Evolutionary conservation across 257 asterid species (phyloP).

Genomic region (Penstemon newberryi): DNA sequence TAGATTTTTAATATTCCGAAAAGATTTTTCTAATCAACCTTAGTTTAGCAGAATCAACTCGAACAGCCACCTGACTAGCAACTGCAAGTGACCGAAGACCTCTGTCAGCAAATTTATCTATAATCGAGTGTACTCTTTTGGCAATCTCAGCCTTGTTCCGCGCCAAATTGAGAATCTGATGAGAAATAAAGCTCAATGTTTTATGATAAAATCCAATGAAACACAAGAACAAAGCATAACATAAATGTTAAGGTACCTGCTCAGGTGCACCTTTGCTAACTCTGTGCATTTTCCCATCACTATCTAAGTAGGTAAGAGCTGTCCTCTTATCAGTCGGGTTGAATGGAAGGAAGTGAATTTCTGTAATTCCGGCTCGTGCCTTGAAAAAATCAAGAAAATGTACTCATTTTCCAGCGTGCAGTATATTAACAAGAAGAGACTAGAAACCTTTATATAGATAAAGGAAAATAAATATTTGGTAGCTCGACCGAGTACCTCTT

Average conservation of each 20-base stretch:
- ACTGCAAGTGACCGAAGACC: slow-evolving; percentile 41
- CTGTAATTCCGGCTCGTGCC: slow-evolving; percentile 77
- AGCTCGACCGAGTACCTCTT: slow-evolving; percentile 46
- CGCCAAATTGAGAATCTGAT: slow-evolving; percentile 55
- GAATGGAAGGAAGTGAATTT: slow-evolving; percentile 72
- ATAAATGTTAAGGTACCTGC: slow-evolving; percentile 39
- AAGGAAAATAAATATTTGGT: neutral
- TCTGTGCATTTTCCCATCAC: slow-evolving; percentile 60
- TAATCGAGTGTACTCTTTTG: slow-evolving; percentile 31
- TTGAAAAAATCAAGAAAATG: neutral
- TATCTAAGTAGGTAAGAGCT: slow-evolving; percentile 60
- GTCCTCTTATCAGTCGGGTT: slow-evolving; percentile 76
- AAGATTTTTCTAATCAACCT: too few relatives aligned
- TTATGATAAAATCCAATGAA: too few relatives aligned
- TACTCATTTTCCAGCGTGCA: neutral
- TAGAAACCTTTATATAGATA: neutral
- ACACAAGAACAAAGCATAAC: too few relatives aligned
- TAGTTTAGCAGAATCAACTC: neutral
- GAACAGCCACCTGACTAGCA: slow-evolving; percentile 33
- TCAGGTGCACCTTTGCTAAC: slow-evolving; percentile 85
- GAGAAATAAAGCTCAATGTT: neutral
- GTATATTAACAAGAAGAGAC: neutral
- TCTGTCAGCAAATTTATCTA: slow-evolving; percentile 38
- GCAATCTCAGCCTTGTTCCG: slow-evolving; percentile 39
- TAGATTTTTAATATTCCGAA: neutral